These are phyloP conservation scores for Platanthera guangdongensis DNA, from an alignment of 106 monocot species.

Conservation along the genomic window DNA sequence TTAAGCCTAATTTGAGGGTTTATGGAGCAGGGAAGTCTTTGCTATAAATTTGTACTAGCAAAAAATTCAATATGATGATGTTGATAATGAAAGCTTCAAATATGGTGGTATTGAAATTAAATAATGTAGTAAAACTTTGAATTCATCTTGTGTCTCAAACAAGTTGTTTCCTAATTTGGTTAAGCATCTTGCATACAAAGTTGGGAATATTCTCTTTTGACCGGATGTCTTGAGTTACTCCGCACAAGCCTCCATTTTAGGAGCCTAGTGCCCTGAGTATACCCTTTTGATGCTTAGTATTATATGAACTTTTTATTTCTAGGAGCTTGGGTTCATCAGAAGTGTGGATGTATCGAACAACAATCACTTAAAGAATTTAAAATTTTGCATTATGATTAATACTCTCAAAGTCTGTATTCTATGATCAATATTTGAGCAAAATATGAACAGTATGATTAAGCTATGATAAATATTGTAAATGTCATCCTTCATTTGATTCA, in stretches of 20 bases:
- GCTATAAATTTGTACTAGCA: too few species aligned
- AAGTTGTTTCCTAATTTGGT: too few species aligned
- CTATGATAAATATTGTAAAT: background rate
- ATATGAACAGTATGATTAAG: background rate
- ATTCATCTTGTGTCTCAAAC: too few species aligned
- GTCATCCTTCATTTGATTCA: background rate
- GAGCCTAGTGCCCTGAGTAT: background rate
- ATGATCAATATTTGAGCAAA: background rate
- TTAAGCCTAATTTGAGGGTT: too few species aligned
- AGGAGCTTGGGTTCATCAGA: background rate
- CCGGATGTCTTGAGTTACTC: background rate
- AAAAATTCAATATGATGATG: too few species aligned
- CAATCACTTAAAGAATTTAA: background rate
- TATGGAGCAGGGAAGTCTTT: too few species aligned
- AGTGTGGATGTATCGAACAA: background rate
- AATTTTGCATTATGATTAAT: background rate
- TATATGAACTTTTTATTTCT: background rate
- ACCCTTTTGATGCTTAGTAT: background rate
- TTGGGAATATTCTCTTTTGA: too few species aligned
- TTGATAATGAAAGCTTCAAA: too few species aligned
- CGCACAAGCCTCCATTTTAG: background rate
- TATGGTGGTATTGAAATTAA: too few species aligned
- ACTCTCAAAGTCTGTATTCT: background rate
- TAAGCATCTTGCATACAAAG: too few species aligned
- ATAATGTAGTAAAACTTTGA: too few species aligned